Evolutionary conservation across 768 basidiomycete species (phyloP).

Genomic region (Naganishia friedmannii): DNA sequence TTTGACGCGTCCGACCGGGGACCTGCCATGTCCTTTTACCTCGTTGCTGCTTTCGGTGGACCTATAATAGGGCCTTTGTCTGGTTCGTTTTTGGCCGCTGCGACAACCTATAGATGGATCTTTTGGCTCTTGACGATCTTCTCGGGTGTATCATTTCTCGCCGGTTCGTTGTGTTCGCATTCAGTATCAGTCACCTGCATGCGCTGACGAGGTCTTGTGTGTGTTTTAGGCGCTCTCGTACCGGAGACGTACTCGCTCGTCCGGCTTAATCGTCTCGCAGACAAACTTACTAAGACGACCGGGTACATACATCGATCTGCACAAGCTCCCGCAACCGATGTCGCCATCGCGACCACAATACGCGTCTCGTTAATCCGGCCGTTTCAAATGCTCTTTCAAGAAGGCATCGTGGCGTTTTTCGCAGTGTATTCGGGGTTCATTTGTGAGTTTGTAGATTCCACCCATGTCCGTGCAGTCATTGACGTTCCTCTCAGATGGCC

Average conservation of each 20-base stretch:
- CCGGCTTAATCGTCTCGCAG: constrained; percentile 43
- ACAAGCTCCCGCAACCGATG: background rate
- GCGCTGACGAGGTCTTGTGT: too few relatives aligned
- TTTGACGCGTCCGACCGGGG: constrained; percentile 21
- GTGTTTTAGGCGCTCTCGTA: constrained; percentile 36
- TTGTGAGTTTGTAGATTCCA: background rate
- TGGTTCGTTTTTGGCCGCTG: constrained; percentile 16
- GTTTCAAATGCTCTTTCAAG: constrained; percentile 53
- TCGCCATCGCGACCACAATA: background rate
- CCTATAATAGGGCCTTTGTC: constrained; percentile 15
- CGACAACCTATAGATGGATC: constrained; percentile 23
- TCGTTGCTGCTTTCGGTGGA: constrained; percentile 17
- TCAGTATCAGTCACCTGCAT: background rate
- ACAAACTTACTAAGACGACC: constrained; percentile 42
- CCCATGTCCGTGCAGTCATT: too few relatives aligned
- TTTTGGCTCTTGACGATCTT: constrained; percentile 18
- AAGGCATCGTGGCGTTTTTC: constrained; percentile 40
- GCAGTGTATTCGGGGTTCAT: constrained; percentile 53
- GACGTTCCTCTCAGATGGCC: background rate
- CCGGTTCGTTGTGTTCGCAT: background rate
- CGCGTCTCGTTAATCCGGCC: constrained; percentile 62
- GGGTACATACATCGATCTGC: constrained; percentile 20
- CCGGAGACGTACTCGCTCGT: constrained; percentile 52
- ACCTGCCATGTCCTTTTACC: constrained; percentile 15
- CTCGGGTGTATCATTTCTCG: constrained; percentile 1